Evolutionary conservation across 2,329 filamentous ascomycete genomes (phyloP), one percentile per base, ranked within the genome.

Genomic region (Lachnellula willkommii): DNA sequence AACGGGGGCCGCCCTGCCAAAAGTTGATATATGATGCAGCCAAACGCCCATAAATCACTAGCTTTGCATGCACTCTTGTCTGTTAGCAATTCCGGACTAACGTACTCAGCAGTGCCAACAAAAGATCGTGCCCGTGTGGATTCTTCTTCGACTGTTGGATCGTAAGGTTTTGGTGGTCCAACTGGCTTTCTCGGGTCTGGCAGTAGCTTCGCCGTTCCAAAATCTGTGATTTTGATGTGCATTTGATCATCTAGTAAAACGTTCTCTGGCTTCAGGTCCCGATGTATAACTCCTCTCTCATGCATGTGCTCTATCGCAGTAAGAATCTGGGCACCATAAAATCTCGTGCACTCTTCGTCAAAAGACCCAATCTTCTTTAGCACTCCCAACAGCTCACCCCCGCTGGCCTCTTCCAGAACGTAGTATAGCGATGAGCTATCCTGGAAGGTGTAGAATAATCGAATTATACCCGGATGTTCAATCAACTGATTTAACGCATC

Each of bases 261-360:
- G 63, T 99, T 99, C 71, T 99, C 94, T 0, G 94, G 94, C 69
- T 99, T 99, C 62, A 99, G 73, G 69, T 99, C 94, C 62, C 94
- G 88, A 72, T 99, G 94, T 58, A 99, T 97, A 24, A 99, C 91
- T 22, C 93, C 94, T 60, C 90, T 84, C 43, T 87, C 90, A 75
- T 99, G 94, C 94, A 99, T 99, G 72, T 97, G 97, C 67, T 93
- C 90, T 68, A 99, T 93, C 22, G 94, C 87, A 71, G 97, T 94
- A 48, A 99, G 79, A 62, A 99, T 97, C 73, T 99, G 90, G 1
- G 94, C 94, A 20, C 90, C 88, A 67, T 97, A 99, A 70, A 96
- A 99, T 50, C 87, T 81, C 17, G 91, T 90, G 73, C 94, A 99
- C 69, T 99, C 94, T 61, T 95, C 82, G 67, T 99, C 91, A 68